Evolutionary conservation across 2,329 filamentous ascomycete species (phyloP), one percentile per base, ranked within the genome.

Genomic region (Epichloe baconii): DNA sequence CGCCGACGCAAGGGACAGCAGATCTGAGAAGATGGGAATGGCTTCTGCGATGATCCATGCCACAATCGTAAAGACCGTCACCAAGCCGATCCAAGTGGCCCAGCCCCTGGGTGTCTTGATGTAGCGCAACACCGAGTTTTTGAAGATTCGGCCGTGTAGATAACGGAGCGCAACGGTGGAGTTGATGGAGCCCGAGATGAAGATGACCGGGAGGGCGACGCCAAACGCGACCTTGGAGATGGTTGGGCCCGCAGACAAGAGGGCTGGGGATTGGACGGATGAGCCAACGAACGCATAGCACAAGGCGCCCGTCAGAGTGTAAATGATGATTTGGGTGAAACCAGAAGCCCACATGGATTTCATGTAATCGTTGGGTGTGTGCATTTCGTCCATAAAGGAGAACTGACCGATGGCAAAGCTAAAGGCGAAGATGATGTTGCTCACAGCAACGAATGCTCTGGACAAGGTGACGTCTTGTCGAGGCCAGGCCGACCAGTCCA

Each of bases 101-200:
- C 72, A 75, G 2, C 72, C 72, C 65, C 62, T 70, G 45, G 64
- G 62, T 5, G 72, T 75, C 64, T 75, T 75, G 65, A 75, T 68
- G 61, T 65, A 74, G 49, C 68, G 68, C 51, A 65, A 65, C 52
- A 74, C 59, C 2, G 66, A 70, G 59, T 71, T 57, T 56, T 66
- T 66, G 60, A 65, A 75, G 15, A 69, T 53, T 37, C 72, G 69
- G 5, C 66, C 70, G 58, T 74, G 71, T 53, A 75, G 62, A 53
- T 74, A 75, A 19, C 72, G 70, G 3, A 62, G 66, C 34, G 71
- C 66, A 10, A 74, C 71, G 1, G 69, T 72, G 38, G 70, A 72
- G 66, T 86, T 83, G 63, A 88, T 83, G 17, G 85, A 82, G 47
- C 84, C 85, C 0, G 84, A 83, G 54, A 88, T 81, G 58, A 87